A percentile compares a stretch with the other conserved stretches of the same genome.
phyloP scores from a whole-genome alignment of 345 rosid genomes.

The Eucalyptus coolabah region DNA sequence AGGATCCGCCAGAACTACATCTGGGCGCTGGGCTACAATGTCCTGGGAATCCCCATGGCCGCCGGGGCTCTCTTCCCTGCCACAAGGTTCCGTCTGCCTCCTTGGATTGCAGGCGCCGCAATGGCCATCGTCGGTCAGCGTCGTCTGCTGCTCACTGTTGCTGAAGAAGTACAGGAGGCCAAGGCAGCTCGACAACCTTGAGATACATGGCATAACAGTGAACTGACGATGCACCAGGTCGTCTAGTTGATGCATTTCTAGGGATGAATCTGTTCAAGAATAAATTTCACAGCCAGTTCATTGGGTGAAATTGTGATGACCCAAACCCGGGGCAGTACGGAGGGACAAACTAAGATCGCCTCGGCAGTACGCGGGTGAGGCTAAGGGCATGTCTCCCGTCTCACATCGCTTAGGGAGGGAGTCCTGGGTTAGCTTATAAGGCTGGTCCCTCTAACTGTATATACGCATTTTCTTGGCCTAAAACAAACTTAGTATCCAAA shows the following conservation, averaged over 20 bases:
- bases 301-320: neutral
- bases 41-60: slow-evolving; percentile 80
- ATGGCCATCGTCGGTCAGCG: slow-evolving; percentile 99
- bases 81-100: slow-evolving; percentile 65
- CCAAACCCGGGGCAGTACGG: too few relatives aligned
- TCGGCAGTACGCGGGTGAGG: too few relatives aligned
- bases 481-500: rapidly evolving
- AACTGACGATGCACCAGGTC: slow-evolving; percentile 1
- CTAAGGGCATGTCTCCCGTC: too few relatives aligned
- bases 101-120: slow-evolving; percentile 98
- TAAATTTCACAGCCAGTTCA: neutral
- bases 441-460: rapidly evolving
- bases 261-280: neutral
- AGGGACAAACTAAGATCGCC: too few relatives aligned
- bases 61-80: slow-evolving; percentile 75
- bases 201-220: slow-evolving; percentile 39
- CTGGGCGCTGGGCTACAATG: slow-evolving; percentile 93
- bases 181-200: slow-evolving; percentile 42
- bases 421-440: rapidly evolving
- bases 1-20: slow-evolving; percentile 84
- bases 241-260: neutral
- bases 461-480: too few relatives aligned
- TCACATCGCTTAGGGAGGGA: too few relatives aligned
- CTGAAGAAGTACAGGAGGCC: slow-evolving; percentile 67
- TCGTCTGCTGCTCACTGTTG: slow-evolving; percentile 79